Base-by-base conservation (phyloP, 139 green algal genomes). In the Eudorina sp. region DNA sequence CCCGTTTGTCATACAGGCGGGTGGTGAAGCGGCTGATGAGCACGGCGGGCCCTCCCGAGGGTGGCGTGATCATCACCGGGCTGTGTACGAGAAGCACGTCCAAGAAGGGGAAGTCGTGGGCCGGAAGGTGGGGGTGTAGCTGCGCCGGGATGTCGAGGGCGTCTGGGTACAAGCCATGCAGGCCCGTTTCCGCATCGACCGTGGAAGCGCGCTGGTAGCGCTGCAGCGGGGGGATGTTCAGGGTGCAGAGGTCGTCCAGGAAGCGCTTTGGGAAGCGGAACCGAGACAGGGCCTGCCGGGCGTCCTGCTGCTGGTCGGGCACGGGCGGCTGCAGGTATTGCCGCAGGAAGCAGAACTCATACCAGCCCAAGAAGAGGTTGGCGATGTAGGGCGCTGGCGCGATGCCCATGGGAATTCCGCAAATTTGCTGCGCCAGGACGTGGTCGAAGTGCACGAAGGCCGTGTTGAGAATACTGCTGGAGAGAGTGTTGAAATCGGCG, bases 291-390 rank as follows among this genome's bases (percentile, higher is more conserved):
- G 43, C 19, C 8, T n/a, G 4, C 21, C n/a, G n/a, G 18, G 9
- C 29, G 48, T 27, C 16, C 46, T 8, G 36, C 14, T 40, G 4
- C 3, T 64, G 45, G n/a, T 51, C 9, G 13, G 66, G 75, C 6
- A 7, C 2, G 18, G 66, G 48, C 46, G 66, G 66, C 0, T 36
- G 3, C 66, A n/a, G n/a, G n/a, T n/a, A n/a, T n/a, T n/a, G n/a
- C n/a, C n/a, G n/a, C n/a, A n/a, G n/a, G n/a, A n/a, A 0, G 11
- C 75, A 8, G n/a, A n/a, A n/a, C n/a, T n/a, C n/a, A n/a, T n/a
- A n/a, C n/a, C n/a, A n/a, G n/a, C n/a, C n/a, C n/a, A 83, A 48
- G 75, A 83, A 83, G 11, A 83, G 31, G 31, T 83, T 66, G 21
- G 75, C 75, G 19, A 83, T 83, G 75, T 38, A 48, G 5, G 75